Percentiles rank a stretch among this genome's conserved stretches.
Evolutionary conservation across 108 stramenopile species (phyloP).

Genomic region (Cyclotella atomus): DNA sequence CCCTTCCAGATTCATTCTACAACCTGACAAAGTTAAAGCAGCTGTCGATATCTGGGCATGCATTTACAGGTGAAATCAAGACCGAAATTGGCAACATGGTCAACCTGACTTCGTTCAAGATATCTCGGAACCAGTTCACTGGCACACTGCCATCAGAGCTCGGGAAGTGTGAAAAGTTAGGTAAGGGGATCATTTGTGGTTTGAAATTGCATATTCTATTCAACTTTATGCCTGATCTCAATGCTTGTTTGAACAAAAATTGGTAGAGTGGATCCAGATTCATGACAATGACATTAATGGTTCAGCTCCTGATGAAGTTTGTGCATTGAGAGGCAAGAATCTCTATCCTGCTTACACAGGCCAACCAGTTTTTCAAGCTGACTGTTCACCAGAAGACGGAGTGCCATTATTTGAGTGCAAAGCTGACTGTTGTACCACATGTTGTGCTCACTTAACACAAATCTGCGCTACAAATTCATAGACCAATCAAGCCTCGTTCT

Average conservation of each 20-base stretch:
- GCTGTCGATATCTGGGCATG: constrained; percentile 23
- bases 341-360: neutral
- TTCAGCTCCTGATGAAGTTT: neutral
- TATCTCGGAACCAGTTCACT: constrained; percentile 36
- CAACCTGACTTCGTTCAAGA: constrained; percentile 27
- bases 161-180: constrained; percentile 24
- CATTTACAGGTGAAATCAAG: constrained; percentile 36
- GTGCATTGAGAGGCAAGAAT: neutral
- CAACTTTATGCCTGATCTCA: too few relatives aligned
- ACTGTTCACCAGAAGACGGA: neutral
- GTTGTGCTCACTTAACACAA: neutral
- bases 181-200: too few relatives aligned
- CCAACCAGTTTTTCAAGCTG: neutral
- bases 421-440: neutral
- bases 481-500: too few relatives aligned
- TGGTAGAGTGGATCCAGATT: neutral
- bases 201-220: too few relatives aligned
- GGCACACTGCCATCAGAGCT: constrained; percentile 47
- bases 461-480: neutral
- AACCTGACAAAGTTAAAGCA: constrained; percentile 8
- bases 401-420: neutral
- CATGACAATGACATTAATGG: neutral
- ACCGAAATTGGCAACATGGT: constrained; percentile 27
- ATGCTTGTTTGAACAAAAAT: too few relatives aligned
- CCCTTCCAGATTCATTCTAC: constrained; percentile 5